Percentiles rank a stretch among this genome's conserved stretches.
phyloP scores from a whole-genome alignment of 306 rosid species.

The Acacia melanoxylon region DNA sequence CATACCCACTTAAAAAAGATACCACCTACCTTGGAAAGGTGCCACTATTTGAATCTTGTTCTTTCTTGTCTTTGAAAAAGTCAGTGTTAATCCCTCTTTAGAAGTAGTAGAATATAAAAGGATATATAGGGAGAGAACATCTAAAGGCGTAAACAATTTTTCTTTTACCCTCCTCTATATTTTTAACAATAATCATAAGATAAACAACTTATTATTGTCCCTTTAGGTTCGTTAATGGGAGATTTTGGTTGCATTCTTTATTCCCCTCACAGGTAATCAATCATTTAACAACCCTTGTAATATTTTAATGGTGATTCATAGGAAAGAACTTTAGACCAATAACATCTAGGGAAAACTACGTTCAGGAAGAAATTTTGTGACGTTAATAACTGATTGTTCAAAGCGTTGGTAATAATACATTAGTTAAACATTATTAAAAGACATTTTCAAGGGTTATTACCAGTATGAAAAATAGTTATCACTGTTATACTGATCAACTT shows the following conservation, averaged over 20 bases:
- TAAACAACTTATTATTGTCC: not conserved
- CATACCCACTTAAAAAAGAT: conserved; percentile 16
- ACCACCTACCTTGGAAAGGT: not conserved
- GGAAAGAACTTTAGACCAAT: not conserved
- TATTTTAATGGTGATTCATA: not conserved
- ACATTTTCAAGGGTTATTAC: not conserved
- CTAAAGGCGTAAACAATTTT: not conserved
- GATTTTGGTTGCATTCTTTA: not conserved
- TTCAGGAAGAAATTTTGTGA: not conserved
- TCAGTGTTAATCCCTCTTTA: not conserved
- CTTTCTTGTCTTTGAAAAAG: not conserved
- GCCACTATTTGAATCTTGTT: conserved; percentile 7
- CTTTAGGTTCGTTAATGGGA: not conserved
- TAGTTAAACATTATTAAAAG: not conserved
- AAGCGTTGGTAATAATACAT: not conserved
- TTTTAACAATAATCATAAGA: not conserved
- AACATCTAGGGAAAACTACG: not conserved
- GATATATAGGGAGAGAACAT: too few relatives aligned
- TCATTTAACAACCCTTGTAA: not conserved
- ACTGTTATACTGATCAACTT: not conserved
- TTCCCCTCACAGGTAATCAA: not conserved
- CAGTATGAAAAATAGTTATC: not conserved
- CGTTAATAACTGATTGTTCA: not conserved
- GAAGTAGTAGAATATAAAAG: conserved; percentile 7
- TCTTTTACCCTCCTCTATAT: not conserved